A percentile compares a stretch with the other conserved stretches of the same genome.
Conservation (phyloP, 352 stramenopile species). For the Pythium pyrilobum region DNA sequence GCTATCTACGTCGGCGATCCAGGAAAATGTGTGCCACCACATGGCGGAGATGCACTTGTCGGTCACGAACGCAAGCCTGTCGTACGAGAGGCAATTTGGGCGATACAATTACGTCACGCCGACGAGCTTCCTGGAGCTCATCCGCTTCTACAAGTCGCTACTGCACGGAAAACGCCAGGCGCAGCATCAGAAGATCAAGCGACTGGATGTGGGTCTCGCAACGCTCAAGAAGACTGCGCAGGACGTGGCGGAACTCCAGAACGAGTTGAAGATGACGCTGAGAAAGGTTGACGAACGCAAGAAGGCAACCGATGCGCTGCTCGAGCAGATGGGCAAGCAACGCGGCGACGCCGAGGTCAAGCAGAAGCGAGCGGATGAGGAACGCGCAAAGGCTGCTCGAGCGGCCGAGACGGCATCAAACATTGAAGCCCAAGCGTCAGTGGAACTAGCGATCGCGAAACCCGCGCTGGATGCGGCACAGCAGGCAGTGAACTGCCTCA, state of each 20-base stretch:
- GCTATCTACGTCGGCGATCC: constrained; percentile 54
- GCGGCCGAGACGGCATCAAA: constrained; percentile 57
- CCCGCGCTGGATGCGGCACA: constrained; percentile 78
- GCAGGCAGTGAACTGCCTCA: constrained; percentile 86
- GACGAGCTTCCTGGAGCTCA: constrained; percentile 91
- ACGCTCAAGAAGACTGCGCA: constrained; percentile 81
- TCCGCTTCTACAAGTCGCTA: constrained; percentile 88
- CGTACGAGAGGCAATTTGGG: constrained; percentile 70
- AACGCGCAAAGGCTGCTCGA: constrained; percentile 63
- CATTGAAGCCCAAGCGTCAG: constrained; percentile 66
- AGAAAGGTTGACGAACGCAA: constrained; percentile 91
- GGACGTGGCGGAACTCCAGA: constrained; percentile 75
- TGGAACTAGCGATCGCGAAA: constrained; percentile 75
- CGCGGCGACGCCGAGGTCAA: constrained; percentile 86
- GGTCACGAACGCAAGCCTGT: constrained; percentile 66
- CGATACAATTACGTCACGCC: constrained; percentile 92
- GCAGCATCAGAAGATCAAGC: constrained; percentile 58
- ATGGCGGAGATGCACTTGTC: constrained; percentile 91
- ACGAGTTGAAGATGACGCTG: constrained; percentile 85
- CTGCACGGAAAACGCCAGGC: constrained; percentile 50
- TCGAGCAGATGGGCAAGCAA: constrained; percentile 89
- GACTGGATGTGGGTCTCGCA: constrained; percentile 77
- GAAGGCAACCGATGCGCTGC: constrained; percentile 73
- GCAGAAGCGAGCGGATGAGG: constrained; percentile 72
- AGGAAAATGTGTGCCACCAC: constrained; percentile 91